phyloP scores from a whole-genome alignment of 352 stramenopile genomes.

The Phytopythium sindhum region DNA sequence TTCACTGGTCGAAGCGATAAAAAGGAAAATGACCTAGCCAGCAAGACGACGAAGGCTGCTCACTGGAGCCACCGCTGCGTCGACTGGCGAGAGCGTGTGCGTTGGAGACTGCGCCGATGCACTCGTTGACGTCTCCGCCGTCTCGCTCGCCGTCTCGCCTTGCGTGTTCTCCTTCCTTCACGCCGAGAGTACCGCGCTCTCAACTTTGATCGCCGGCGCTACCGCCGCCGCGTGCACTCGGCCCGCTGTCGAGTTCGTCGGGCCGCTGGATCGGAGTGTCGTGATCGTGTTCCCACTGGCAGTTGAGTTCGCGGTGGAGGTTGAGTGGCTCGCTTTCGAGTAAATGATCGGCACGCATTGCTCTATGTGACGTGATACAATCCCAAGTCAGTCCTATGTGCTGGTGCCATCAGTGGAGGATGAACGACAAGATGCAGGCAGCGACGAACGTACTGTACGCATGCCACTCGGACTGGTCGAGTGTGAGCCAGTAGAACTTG shows the following conservation, averaged over 20 bases:
- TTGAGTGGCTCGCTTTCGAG: not conserved
- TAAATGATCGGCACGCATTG: slow-evolving; percentile 17
- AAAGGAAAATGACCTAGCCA: not conserved
- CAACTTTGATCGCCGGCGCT: not conserved
- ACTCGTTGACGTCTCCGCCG: not conserved
- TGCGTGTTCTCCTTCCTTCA: not conserved
- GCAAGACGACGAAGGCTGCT: not conserved
- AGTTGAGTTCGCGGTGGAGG: not conserved
- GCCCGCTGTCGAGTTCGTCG: not conserved
- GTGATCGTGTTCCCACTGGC: not conserved
- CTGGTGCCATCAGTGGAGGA: slow-evolving; percentile 1
- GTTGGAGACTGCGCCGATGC: not conserved
- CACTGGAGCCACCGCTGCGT: not conserved
- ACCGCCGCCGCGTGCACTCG: not conserved
- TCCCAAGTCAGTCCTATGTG: not conserved
- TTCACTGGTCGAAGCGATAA: not conserved
- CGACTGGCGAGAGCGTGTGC: not conserved
- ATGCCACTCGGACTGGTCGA: slow-evolving; percentile 27
- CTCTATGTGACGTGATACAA: slow-evolving; percentile 8
- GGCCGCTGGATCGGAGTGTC: not conserved
- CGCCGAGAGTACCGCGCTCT: not conserved
- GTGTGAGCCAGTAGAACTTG: slow-evolving; percentile 41
- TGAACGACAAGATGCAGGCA: slow-evolving; percentile 1
- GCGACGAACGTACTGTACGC: slow-evolving; percentile 30
- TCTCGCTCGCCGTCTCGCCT: not conserved